phyloP scores from a whole-genome alignment of 1,284 basidiomycete genomes.

The Tremellales sp. region DNA sequence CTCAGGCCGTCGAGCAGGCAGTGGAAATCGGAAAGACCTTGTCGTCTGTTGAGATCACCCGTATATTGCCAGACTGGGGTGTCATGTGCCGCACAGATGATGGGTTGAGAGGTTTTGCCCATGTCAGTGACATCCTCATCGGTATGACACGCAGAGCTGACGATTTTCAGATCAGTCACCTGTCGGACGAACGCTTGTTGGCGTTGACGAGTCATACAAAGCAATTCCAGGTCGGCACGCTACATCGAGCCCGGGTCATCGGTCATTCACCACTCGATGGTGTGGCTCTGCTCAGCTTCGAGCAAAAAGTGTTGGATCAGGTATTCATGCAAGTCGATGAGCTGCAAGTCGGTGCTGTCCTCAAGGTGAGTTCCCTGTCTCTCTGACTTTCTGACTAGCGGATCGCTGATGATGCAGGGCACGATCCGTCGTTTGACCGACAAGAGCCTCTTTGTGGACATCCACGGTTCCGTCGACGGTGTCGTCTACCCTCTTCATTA shows the following conservation, averaged over 20 bases:
- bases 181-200: conserved; percentile 84
- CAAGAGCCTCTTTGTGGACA: conserved; percentile 73
- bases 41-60: conserved; percentile 65
- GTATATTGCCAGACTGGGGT: conserved; percentile 77
- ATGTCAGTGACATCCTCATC: conserved; percentile 58
- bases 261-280: conserved; percentile 87
- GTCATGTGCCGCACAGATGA: conserved; percentile 64
- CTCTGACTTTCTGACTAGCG: neutral
- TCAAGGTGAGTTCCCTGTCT: conserved; percentile 54
- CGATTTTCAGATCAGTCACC: conserved; percentile 76
- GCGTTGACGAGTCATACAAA: conserved; percentile 66
- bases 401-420: conserved; percentile 48
- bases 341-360: conserved; percentile 72
- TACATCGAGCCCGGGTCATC: conserved; percentile 83
- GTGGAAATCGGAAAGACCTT: conserved; percentile 71
- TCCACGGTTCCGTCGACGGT: conserved; percentile 82
- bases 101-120: conserved; percentile 72
- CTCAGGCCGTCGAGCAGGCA: conserved; percentile 53
- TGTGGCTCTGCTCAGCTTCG: conserved; percentile 78
- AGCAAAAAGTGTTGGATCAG: conserved; percentile 76
- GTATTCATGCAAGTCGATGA: conserved; percentile 82
- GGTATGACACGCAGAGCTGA: neutral
- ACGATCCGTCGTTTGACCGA: conserved; percentile 78
- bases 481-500: conserved; percentile 94
- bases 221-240: conserved; percentile 71